Evolutionary conservation across 148 eudicot species (phyloP).

Genomic region (Silene conica): DNA sequence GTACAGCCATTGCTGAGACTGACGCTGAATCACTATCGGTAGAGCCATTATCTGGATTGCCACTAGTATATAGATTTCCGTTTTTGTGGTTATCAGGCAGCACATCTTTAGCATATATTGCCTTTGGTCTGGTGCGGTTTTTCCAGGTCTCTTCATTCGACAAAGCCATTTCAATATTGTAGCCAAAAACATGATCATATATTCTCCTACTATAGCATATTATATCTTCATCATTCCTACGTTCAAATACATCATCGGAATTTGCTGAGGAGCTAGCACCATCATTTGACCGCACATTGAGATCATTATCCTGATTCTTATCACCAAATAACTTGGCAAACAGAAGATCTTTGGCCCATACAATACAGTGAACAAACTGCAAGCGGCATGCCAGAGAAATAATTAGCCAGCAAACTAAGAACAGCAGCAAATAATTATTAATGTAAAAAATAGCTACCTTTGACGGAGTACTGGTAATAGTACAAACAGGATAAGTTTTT

Average conservation of each 20-base stretch:
- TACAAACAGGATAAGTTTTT: constrained; percentile 94
- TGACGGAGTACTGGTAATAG: constrained; percentile 97
- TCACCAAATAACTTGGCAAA: constrained; percentile 91
- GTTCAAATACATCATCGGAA: constrained; percentile 75
- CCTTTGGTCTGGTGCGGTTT: constrained; percentile 76
- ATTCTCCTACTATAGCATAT: constrained; percentile 73
- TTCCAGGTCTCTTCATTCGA: constrained; percentile 96
- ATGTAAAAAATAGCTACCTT: constrained; percentile 48
- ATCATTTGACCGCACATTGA: constrained; percentile 83
- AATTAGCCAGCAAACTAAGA: constrained; percentile 8
- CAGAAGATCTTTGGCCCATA: constrained; percentile 97
- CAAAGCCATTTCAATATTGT: constrained; percentile 84
- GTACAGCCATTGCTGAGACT: constrained; percentile 80
- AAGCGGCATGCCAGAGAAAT: constrained; percentile 32
- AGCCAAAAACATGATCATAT: constrained; percentile 93
- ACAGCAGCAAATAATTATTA: neutral
- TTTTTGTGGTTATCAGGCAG: constrained; percentile 44
- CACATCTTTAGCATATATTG: constrained; percentile 64
- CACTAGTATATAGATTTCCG: constrained; percentile 42
- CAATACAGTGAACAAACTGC: constrained; percentile 99
- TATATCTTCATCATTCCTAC: constrained; percentile 57
- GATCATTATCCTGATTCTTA: constrained; percentile 88
- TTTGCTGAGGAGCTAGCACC: constrained; percentile 69
- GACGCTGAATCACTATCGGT: constrained; percentile 40
- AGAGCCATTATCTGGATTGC: constrained; percentile 29